Base-by-base conservation (phyloP, 306 rosid species). In the Hippophae gyantsensis region DNA sequence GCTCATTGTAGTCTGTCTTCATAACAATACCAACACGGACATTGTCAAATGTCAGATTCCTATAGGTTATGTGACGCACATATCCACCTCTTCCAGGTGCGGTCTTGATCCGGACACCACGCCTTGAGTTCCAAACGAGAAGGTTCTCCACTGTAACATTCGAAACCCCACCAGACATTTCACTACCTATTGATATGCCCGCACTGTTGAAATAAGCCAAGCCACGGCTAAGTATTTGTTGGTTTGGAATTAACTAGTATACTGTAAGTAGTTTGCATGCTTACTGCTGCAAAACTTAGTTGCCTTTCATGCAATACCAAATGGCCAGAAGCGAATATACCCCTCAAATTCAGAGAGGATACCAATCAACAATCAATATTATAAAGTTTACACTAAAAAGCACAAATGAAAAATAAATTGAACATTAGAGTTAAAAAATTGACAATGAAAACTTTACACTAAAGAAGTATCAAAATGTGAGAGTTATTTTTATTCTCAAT, bases 1-100 rank as follows among this genome's bases (percentile, higher is more conserved):
- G 99, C 73, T 92, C 99, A n/a, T 92, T 88, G 86, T 92, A 92
- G 80, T 92, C 96, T 64, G 99, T 86, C 74, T 88, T 92, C 65
- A 92, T 74, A 40, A 92, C 96, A 68, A 92, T 84, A 42, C 99
- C 99, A 9, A 88, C 96, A 18, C 99, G 90, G 9, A 92, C 96
- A 40, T 75, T 76, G 63, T 92, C 95, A 56, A 92, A 84, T 6
- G 95, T 88, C 13, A 92, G 67, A 67, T 92, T 92, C 42, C 84
- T 73, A 56, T 88, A 92, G 41, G 69, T 71, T 61, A 92, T 88
- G 62, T 82, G 74, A 10, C 79, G 82, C 70, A 92, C 96, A 40
- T 76, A 92, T 58, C 95, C 96, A 0, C 99, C 99, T 73, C 99
- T 82, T 52, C 99, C 96, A 0, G 95, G 76, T 69, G 99, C 99